These are phyloP conservation scores for Platismatia glauca DNA, from an alignment of 495 filamentous ascomycete species.

Conservation along the genomic window DNA sequence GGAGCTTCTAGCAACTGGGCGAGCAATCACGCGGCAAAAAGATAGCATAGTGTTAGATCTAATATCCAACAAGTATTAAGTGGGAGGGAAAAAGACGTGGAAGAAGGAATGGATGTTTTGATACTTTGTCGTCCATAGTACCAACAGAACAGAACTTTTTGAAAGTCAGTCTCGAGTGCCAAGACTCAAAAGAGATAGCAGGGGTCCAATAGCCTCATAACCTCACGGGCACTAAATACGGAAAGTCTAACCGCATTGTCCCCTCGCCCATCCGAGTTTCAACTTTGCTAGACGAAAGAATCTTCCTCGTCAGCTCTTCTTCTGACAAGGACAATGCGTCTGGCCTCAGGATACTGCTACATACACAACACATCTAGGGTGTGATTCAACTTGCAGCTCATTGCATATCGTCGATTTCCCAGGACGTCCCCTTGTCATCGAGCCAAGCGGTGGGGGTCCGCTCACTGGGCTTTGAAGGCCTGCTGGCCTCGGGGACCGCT, in stretches of 20 bases:
- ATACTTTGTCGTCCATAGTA: too few species aligned
- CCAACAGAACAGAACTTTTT: neutral
- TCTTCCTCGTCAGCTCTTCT: neutral
- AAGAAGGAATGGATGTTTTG: neutral
- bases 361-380: neutral
- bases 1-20: neutral
- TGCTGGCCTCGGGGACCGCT: conserved; percentile 8
- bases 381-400: neutral
- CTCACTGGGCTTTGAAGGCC: conserved; percentile 9
- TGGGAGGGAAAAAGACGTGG: neutral
- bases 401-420: neutral
- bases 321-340: neutral
- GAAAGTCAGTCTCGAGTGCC: neutral
- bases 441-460: neutral
- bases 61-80: neutral
- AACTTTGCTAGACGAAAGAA: neutral
- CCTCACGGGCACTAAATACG: conserved; percentile 3
- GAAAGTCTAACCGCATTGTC: conserved; percentile 9
- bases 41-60: conserved; percentile 8
- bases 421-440: neutral
- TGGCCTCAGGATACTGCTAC: neutral
- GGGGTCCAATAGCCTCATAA: neutral
- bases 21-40: conserved; percentile 8
- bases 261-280: neutral
- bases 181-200: neutral